Evolutionary conservation across 2,329 filamentous ascomycete genomes (phyloP).

Genomic region (Elsinoe perseae): DNA sequence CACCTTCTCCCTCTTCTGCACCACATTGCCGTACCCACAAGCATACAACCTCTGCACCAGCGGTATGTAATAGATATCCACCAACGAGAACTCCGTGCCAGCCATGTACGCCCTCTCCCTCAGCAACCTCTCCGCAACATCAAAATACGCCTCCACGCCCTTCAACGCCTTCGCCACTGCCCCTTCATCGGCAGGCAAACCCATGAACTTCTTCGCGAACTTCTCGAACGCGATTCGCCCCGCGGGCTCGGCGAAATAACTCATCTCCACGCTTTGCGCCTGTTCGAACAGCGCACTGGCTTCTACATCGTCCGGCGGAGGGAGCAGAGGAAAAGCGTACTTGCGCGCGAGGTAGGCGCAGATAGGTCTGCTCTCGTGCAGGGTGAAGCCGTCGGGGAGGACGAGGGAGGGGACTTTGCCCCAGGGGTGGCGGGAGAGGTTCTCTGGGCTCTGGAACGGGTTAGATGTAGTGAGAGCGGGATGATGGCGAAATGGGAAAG

Average conservation of each 20-base stretch:
- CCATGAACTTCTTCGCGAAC: neutral
- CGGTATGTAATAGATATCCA: neutral
- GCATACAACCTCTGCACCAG: neutral
- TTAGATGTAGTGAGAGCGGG: neutral
- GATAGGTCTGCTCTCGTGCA: neutral
- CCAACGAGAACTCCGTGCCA: neutral
- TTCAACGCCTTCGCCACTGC: neutral
- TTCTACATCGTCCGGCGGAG: neutral
- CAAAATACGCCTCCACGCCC: neutral
- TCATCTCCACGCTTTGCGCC: neutral
- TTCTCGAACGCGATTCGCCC: neutral
- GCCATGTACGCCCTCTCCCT: neutral
- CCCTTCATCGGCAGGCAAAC: neutral
- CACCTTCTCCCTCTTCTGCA: neutral
- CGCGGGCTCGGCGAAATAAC: neutral
- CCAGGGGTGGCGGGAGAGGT: neutral
- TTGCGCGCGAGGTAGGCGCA: neutral
- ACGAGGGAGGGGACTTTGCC: neutral
- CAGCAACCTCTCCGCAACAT: neutral
- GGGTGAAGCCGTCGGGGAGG: neutral
- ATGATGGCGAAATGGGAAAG: neutral
- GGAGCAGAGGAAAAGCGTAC: neutral
- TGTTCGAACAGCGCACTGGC: neutral
- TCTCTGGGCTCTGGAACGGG: neutral
- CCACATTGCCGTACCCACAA: neutral